Conservation (phyloP, 2,329 filamentous ascomycete species). For the Xylariomycetidae sp. region DNA sequence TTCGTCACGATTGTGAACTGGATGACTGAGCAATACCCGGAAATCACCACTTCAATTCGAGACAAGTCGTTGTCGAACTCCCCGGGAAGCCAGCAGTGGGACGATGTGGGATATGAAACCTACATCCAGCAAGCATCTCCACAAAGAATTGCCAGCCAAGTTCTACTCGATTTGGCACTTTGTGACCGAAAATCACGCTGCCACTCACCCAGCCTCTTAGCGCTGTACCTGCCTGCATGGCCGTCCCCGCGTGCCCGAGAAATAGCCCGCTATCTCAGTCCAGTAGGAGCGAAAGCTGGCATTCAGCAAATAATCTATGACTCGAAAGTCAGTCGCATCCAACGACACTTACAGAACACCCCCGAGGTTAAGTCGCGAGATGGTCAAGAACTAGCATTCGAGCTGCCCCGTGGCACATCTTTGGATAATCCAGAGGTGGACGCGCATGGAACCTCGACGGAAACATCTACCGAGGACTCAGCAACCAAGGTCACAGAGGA, state of each 20-base stretch:
- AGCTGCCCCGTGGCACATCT: too few species aligned
- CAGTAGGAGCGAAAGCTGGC: too few species aligned
- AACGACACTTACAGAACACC: too few species aligned
- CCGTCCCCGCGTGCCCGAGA: background rate
- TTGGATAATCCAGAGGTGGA: too few species aligned
- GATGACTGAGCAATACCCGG: constrained; percentile 6
- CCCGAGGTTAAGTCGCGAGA: too few species aligned
- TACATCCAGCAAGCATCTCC: constrained; percentile 6
- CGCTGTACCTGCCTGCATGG: constrained; percentile 9
- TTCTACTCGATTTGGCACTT: constrained; percentile 2
- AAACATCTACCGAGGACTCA: too few species aligned
- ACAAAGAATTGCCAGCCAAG: constrained; percentile 4
- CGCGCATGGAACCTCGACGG: too few species aligned
- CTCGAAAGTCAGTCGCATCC: too few species aligned
- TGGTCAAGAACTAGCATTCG: too few species aligned
- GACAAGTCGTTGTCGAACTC: constrained; percentile 1
- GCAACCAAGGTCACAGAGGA: too few species aligned
- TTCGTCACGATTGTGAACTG: constrained; percentile 4
- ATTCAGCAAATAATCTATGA: too few species aligned
- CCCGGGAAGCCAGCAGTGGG: constrained; percentile 4
- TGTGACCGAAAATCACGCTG: constrained; percentile 1
- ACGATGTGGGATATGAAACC: constrained; percentile 2
- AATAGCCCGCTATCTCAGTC: too few species aligned
- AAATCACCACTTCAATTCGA: constrained; percentile 3
- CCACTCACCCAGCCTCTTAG: constrained; percentile 5